Percentiles rank a stretch among this genome's conserved stretches.
phyloP scores from a whole-genome alignment of 306 rosid species.

The Quercus agrifolia region DNA sequence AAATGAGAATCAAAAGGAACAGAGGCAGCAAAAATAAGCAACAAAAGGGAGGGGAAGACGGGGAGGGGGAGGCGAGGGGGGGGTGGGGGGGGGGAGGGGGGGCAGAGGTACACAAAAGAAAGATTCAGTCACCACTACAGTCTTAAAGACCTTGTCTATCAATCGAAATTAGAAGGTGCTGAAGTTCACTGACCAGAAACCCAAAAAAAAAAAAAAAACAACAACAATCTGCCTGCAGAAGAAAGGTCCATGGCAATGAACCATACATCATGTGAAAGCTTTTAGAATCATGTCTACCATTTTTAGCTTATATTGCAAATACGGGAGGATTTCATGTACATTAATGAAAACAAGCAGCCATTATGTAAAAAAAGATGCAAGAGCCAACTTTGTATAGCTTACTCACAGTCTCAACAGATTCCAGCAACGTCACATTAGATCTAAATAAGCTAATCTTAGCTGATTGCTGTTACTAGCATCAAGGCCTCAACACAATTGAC shows the following conservation, averaged over 20 bases:
- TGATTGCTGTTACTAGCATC: no score
- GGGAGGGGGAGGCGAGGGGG: no score
- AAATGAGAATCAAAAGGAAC: conserved; percentile 9
- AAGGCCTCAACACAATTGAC: no score
- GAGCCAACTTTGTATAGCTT: no score
- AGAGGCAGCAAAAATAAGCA: conserved; percentile 1
- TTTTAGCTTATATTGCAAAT: neutral
- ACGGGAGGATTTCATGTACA: neutral
- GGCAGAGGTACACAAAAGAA: neutral
- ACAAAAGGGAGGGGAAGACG: neutral
- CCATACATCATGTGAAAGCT: neutral
- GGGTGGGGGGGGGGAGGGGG: no score
- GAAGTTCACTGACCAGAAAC: neutral
- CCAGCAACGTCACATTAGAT: no score
- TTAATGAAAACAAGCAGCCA: no score
- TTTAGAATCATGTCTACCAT: neutral
- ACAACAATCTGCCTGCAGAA: neutral
- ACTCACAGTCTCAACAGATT: no score
- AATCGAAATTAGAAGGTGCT: neutral
- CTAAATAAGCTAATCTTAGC: no score
- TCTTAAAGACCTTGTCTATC: neutral
- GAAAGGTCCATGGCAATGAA: neutral
- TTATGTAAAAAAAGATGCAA: no score
- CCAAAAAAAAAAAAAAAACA: neutral
- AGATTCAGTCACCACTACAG: conserved; percentile 10